These are phyloP conservation scores for Nigrospora osmanthi DNA, from an alignment of 2,329 filamentous ascomycete genomes.

Conservation along the genomic window DNA sequence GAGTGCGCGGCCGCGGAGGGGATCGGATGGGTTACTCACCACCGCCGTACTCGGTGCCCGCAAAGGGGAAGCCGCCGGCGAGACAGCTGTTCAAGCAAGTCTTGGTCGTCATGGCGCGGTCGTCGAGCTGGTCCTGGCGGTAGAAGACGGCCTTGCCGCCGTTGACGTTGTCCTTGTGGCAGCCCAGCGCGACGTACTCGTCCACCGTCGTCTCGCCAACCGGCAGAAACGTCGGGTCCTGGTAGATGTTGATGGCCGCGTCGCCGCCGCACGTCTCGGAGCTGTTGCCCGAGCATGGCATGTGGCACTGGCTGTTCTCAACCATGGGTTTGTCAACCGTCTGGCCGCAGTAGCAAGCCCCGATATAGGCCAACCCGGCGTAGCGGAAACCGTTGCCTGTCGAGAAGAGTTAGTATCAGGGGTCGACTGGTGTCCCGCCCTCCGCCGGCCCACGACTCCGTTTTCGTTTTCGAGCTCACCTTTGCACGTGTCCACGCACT, in stretches of 20 bases:
- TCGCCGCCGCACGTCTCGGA: constrained; percentile 39
- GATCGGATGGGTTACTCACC: constrained; percentile 2
- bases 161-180: constrained; percentile 41
- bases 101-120: constrained; percentile 30
- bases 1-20: too few relatives aligned
- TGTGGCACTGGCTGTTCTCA: constrained; percentile 45
- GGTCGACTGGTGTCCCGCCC: neutral
- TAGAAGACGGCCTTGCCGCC: constrained; percentile 37
- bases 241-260: constrained; percentile 36
- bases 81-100: constrained; percentile 34
- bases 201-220: constrained; percentile 32
- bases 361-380: constrained; percentile 42
- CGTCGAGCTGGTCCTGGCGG: constrained; percentile 27
- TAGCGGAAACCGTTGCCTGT: constrained; percentile 40
- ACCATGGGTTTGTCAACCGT: constrained; percentile 45
- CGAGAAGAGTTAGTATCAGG: neutral
- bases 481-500: constrained; percentile 41
- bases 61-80: constrained; percentile 35
- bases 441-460: too few relatives aligned
- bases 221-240: constrained; percentile 38
- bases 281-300: constrained; percentile 40
- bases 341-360: constrained; percentile 44
- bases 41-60: constrained; percentile 36
- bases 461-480: constrained; percentile 17
- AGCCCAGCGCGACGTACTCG: constrained; percentile 54